Evolutionary conservation across 2,329 filamentous ascomycete species (phyloP).

Genomic region (Lizonia empirigonia): DNA sequence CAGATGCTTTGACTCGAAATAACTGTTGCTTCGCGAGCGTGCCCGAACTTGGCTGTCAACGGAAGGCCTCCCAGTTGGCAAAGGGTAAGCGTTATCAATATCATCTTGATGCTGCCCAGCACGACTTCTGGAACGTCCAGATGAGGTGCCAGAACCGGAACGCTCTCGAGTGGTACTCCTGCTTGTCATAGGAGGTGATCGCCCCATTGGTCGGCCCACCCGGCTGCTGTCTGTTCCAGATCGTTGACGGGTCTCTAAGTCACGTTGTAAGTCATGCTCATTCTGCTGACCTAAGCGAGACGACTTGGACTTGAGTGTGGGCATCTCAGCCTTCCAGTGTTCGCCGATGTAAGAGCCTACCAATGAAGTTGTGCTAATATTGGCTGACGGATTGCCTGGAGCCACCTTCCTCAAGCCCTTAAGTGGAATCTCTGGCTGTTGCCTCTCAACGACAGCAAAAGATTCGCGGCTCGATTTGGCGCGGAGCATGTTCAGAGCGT

Average conservation of each 20-base stretch:
- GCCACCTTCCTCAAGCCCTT: constrained; percentile 69
- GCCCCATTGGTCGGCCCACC: constrained; percentile 33
- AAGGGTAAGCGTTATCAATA: constrained; percentile 49
- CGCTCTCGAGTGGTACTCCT: constrained; percentile 55
- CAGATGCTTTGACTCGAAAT: constrained; percentile 47
- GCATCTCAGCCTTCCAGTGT: constrained; percentile 36
- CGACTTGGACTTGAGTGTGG: constrained; percentile 36
- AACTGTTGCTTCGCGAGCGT: constrained; percentile 48
- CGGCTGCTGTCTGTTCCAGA: constrained; percentile 43
- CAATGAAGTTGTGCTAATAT: constrained; percentile 46
- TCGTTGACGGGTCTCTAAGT: constrained; percentile 38
- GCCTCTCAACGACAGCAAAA: constrained; percentile 55
- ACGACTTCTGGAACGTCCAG: constrained; percentile 61
- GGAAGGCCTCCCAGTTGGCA: constrained; percentile 35
- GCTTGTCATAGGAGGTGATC: constrained; percentile 49
- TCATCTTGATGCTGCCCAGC: constrained; percentile 58
- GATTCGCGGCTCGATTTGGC: constrained; percentile 72
- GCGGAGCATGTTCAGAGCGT: constrained; percentile 67
- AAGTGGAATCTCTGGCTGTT: constrained; percentile 50
- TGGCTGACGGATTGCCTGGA: constrained; percentile 52
- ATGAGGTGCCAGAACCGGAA: constrained; percentile 60
- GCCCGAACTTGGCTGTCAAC: constrained; percentile 35
- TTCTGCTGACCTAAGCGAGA: constrained; percentile 42
- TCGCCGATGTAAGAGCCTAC: constrained; percentile 30
- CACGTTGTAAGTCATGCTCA: constrained; percentile 44